Base-by-base conservation (phyloP, 2,329 filamentous ascomycete species). In the Fusarium illudens region DNA sequence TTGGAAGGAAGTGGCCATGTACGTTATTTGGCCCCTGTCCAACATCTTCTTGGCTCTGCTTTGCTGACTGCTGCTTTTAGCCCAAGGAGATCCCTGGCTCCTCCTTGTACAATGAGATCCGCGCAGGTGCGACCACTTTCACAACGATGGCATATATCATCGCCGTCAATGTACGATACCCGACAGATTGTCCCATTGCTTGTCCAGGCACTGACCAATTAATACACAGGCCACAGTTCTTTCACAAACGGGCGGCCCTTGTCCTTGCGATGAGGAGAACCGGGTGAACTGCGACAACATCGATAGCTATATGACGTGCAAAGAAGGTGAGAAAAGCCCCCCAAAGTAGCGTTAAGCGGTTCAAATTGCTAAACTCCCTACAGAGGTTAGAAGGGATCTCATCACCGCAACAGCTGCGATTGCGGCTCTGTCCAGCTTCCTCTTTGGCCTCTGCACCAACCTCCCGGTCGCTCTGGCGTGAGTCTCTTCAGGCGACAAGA, bases 381-480 rank as follows among this genome's bases (percentile, higher is more conserved):
- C 0, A 71, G 86, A 87, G 64, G 75, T 93, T 72, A 89, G 90
- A 75, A 86, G 90, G 19, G 92, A 95, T 75, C 79, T 94, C 25
- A 88, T 94, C 60, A 94, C 92, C 4, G 92, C 90, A 2, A 95
- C 92, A 3, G 91, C 92, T 42, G 92, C 91, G 34, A 93, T 94
- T 64, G 84, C 91, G 8, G 90, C 90, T 12, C 79, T 95, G 32
- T 86, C 90, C 2, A 90, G 60, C 20, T 57, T 71, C 2, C 4
- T 71, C 2, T 67, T 72, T 4, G 69, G 70, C 2, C 15, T 71
- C 1, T 20, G 53, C n/a, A 68, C 69, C 27, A 71, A 69, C n/a
- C 49, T 68, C 6, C 68, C 69, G 1, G 71, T 72, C 22, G 67
- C 64, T 3, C 52, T 72, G 0, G 58, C 62, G 69, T 72, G 49